A percentile compares a stretch with the other conserved stretches of the same genome.
Conservation (phyloP, 129 eudicot genomes). For the Dittrichia graveolens region DNA sequence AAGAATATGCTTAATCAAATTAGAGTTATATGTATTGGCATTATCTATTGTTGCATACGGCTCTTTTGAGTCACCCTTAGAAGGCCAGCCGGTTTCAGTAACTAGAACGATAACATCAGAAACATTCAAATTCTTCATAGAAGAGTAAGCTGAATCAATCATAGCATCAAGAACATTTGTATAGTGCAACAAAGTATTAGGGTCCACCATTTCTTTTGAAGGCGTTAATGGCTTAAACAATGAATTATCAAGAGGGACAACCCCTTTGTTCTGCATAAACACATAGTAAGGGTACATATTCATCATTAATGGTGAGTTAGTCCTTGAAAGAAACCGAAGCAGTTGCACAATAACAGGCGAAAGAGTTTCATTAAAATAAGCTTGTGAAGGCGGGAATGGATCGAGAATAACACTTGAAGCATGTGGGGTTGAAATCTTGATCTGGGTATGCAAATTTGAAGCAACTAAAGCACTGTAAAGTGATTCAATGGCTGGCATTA, state of each 20-base stretch:
- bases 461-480: conserved; percentile 87
- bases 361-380: conserved; percentile 82
- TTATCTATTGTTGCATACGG: conserved; percentile 92
- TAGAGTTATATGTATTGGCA: conserved; percentile 85
- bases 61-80: conserved; percentile 89
- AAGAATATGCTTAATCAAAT: conserved; percentile 73
- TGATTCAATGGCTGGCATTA: conserved; percentile 84
- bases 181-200: conserved; percentile 86
- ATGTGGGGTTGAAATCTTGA: conserved; percentile 87
- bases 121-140: conserved; percentile 80
- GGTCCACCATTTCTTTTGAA: conserved; percentile 93
- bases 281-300: conserved; percentile 94
- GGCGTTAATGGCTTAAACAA: conserved; percentile 92
- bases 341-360: conserved; percentile 56
- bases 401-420: conserved; percentile 80
- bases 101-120: conserved; percentile 79
- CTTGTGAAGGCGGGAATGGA: conserved; percentile 96
- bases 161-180: conserved; percentile 91
- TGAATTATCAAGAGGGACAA: conserved; percentile 87
- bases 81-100: conserved; percentile 97
- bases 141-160: conserved; percentile 86
- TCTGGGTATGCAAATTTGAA: conserved; percentile 72
- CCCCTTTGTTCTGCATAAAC: conserved; percentile 95
- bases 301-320: conserved; percentile 89
- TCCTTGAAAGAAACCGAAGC: conserved; percentile 66